Evolutionary conservation across 257 asterid species (phyloP).

Genomic region (Scutellaria barbata): DNA sequence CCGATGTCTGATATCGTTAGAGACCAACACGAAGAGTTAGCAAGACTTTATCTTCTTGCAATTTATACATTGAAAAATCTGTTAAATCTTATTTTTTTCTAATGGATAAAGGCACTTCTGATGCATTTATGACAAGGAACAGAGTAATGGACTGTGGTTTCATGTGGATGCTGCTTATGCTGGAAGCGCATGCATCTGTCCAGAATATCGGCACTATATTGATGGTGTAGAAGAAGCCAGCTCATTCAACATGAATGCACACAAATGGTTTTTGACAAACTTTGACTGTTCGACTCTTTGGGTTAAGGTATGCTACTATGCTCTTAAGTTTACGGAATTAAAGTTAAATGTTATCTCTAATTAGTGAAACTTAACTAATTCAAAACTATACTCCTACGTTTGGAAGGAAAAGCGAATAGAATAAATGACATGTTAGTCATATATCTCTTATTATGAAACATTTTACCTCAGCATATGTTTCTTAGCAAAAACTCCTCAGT

Average conservation of each 20-base stretch:
- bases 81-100: neutral
- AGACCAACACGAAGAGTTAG: neutral
- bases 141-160: conserved; percentile 84
- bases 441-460: no score
- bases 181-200: conserved; percentile 97
- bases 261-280: conserved; percentile 96
- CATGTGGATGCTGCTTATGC: conserved; percentile 99
- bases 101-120: conserved; percentile 24
- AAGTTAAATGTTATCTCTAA: no score
- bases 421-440: no score
- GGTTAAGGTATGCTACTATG: conserved; percentile 94
- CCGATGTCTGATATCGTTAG: no score
- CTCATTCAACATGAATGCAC: conserved; percentile 97
- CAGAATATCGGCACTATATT: conserved; percentile 74
- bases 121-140: conserved; percentile 37
- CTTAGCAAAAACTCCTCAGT: no score
- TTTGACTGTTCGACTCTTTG: conserved; percentile 95
- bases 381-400: no score
- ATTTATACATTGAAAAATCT: conserved; percentile 13
- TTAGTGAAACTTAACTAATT: no score
- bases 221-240: conserved; percentile 84
- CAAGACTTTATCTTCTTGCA: neutral
- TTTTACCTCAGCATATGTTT: no score
- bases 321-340: no score
- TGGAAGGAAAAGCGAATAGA: no score